Evolutionary conservation across 768 basidiomycete genomes (phyloP).

Genomic region (Chlorophyllum brunneum): DNA sequence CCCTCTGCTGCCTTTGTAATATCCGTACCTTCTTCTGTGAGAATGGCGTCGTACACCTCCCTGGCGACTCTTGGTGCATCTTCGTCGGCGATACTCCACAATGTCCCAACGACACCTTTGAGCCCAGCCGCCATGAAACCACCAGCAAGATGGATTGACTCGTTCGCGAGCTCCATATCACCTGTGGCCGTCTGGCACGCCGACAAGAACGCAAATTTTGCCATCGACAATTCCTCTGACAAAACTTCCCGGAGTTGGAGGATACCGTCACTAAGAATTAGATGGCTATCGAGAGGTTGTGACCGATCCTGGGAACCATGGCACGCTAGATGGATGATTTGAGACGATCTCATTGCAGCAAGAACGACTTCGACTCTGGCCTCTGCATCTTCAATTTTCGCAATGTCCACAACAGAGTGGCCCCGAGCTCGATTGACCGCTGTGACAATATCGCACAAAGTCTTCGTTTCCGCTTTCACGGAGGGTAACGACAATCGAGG

Average conservation of each 20-base stretch:
- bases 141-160: conserved; percentile 36
- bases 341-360: not conserved
- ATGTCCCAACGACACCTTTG: conserved; percentile 34
- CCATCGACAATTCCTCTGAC: conserved; percentile 17
- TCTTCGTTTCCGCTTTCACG: not conserved
- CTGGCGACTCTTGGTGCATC: conserved; percentile 30
- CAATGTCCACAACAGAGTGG: not conserved
- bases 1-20: not conserved
- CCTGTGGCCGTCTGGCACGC: conserved; percentile 43
- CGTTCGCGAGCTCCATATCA: conserved; percentile 20
- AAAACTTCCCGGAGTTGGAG: conserved; percentile 21
- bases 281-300: conserved; percentile 15
- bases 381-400: not conserved
- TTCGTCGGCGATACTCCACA: conserved; percentile 39
- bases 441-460: not conserved
- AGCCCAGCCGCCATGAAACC: conserved; percentile 34
- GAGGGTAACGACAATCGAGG: not conserved
- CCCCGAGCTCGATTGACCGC: not conserved
- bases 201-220: conserved; percentile 39
- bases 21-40: not conserved
- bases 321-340: conserved; percentile 17
- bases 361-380: not conserved
- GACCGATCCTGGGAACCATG: conserved; percentile 16
- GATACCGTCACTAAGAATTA: conserved; percentile 17
- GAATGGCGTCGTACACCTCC: conserved; percentile 14